Evolutionary conservation across 495 filamentous ascomycete genomes (phyloP), one percentile per base, ranked within the genome.

Genomic region (Penicillium pulvis): DNA sequence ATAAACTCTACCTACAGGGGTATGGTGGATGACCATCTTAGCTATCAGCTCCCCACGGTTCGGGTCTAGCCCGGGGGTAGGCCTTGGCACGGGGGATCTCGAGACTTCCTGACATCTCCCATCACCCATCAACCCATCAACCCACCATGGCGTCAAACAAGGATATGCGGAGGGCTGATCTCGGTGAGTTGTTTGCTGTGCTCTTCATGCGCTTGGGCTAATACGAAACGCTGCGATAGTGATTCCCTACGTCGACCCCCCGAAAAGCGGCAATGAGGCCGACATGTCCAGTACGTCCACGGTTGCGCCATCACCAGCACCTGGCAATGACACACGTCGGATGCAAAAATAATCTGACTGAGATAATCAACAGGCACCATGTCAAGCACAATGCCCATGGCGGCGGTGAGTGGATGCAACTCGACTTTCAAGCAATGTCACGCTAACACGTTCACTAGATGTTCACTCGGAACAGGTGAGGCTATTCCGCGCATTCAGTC

Each of bases 351-450:
- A 35, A 23, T 48, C 57, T 69, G 58, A 68, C 44, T 9, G 19
- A 17, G 41, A 19, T 47, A 31, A 50, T 0, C 10, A 43, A 72
- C 66, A 75, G 87, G 89, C 63, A 89, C 90, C 23, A 81, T 94
- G 71, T 83, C 87, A 12, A 93, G 85, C 67, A 96, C 91, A 8
- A 73, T 96, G 67, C 92, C 92, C 36, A 97, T 97, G 92, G 91
- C 90, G 55, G 92, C 92, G 54, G 85, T 88, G 78, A 67, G 84
- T 79, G 57, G 43, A 57, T 16, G 16, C 24, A 30, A 35, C 54
- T 35, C 49, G 45, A 30, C 26, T 43, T 42, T 23, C 12, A 11
- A 35, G 43, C 31, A 35, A 45, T 53, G 24, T 12, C 44, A 59
- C 55, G 56, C 65, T 74, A 45, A 75, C 61, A 42, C 14, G 42